Evolutionary conservation across 73 alveolate species (phyloP).

Genomic region (Paramecium sexaurelia): DNA sequence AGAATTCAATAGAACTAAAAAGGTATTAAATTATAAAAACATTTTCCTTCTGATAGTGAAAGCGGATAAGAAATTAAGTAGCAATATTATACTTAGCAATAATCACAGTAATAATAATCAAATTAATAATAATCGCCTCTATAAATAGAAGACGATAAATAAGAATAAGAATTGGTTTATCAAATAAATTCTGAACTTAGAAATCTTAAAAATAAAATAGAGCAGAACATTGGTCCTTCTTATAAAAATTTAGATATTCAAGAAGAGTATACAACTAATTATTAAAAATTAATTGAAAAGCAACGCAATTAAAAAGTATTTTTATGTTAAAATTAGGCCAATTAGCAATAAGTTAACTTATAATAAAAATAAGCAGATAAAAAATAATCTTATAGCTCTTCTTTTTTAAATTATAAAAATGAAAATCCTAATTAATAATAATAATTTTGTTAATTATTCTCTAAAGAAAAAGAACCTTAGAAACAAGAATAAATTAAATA

Average conservation of each 20-base stretch:
- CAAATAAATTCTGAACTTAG: background rate
- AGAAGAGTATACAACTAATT: background rate
- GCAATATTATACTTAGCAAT: background rate
- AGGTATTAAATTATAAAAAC: background rate
- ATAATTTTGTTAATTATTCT: background rate
- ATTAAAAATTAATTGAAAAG: background rate
- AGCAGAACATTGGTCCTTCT: background rate
- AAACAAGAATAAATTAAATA: background rate
- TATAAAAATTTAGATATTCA: background rate
- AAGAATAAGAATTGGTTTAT: background rate
- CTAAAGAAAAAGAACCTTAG: background rate
- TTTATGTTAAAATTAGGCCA: background rate
- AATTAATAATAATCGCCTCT: background rate
- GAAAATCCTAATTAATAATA: background rate
- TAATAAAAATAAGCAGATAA: background rate
- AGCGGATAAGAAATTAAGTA: background rate
- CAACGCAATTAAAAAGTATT: background rate
- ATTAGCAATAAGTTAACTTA: background rate
- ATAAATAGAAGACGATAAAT: background rate
- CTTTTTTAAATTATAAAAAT: background rate
- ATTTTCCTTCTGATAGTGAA: constrained; percentile 1
- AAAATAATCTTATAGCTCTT: background rate
- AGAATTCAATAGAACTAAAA: background rate
- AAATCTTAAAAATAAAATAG: background rate
- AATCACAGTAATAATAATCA: background rate